Percentiles rank a stretch among this genome's conserved stretches.
phyloP scores from a whole-genome alignment of 164 flowering plant species.

The Magnolia officinalis region DNA sequence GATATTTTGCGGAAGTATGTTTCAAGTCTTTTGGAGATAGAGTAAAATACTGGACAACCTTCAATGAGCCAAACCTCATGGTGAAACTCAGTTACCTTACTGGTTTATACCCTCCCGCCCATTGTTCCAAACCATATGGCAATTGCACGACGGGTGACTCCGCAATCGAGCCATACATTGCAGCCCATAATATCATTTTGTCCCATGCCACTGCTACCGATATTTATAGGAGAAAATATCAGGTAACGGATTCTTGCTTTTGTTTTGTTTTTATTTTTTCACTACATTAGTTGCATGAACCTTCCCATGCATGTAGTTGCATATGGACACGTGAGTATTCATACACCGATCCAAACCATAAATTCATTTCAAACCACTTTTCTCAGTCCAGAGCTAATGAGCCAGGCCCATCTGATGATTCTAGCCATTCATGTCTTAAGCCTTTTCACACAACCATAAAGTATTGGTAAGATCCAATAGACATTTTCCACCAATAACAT shows the following conservation, averaged over 20 bases:
- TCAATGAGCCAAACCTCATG: slow-evolving; percentile 7
- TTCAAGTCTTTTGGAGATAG: slow-evolving; percentile 10
- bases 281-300: no score
- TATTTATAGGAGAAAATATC: slow-evolving; percentile 10
- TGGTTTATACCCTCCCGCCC: slow-evolving; percentile 5
- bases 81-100: neutral
- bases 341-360: no score
- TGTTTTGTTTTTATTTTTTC: no score
- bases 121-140: slow-evolving; percentile 2
- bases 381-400: no score
- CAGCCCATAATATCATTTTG: slow-evolving; percentile 9
- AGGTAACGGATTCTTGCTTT: neutral
- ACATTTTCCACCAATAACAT: no score
- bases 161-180: slow-evolving; percentile 6
- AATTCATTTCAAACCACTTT: no score
- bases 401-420: no score
- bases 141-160: slow-evolving; percentile 8
- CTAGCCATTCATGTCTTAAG: no score
- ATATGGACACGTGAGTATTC: no score
- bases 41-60: slow-evolving; percentile 11
- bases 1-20: slow-evolving; percentile 7
- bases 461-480: no score
- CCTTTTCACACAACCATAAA: no score
- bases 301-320: no score
- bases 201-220: slow-evolving; percentile 10